A percentile compares a stretch with the other conserved stretches of the same genome.
Conservation (phyloP, 495 filamentous ascomycete genomes). For the Neurospora sp. region DNA sequence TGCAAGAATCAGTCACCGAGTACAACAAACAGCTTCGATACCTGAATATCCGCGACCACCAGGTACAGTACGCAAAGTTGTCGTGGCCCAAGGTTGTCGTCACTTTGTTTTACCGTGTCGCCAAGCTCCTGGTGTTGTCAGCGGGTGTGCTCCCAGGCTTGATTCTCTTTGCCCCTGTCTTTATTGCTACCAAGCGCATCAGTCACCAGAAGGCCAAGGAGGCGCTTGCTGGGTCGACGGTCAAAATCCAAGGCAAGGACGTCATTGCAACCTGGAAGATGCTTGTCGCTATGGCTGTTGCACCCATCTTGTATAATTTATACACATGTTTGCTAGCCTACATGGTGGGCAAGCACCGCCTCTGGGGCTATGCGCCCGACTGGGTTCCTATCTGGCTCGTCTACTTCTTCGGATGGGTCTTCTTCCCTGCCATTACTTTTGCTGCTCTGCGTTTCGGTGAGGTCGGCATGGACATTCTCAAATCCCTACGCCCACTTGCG, state of each 20-base stretch:
- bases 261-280: constrained; percentile 99
- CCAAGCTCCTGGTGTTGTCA: constrained; percentile 64
- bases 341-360: constrained; percentile 70
- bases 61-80: constrained; percentile 86
- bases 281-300: constrained; percentile 79
- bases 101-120: constrained; percentile 68
- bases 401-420: constrained; percentile 55
- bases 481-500: constrained; percentile 84
- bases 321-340: constrained; percentile 66
- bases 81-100: constrained; percentile 63
- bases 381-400: constrained; percentile 76
- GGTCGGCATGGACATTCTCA: constrained; percentile 95
- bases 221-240: constrained; percentile 82
- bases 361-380: constrained; percentile 67
- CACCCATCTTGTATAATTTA: constrained; percentile 72
- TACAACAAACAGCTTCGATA: constrained; percentile 87
- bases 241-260: constrained; percentile 88
- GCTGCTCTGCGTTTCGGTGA: constrained; percentile 93
- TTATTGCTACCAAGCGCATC: constrained; percentile 78
- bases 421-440: constrained; percentile 86
- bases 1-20: constrained; percentile 67
- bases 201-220: constrained; percentile 85
- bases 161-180: constrained; percentile 82
- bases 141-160: constrained; percentile 80
- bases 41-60: constrained; percentile 84